Evolutionary conservation across 2,329 filamentous ascomycete species (phyloP).

Genomic region (Laburnicola sp.): DNA sequence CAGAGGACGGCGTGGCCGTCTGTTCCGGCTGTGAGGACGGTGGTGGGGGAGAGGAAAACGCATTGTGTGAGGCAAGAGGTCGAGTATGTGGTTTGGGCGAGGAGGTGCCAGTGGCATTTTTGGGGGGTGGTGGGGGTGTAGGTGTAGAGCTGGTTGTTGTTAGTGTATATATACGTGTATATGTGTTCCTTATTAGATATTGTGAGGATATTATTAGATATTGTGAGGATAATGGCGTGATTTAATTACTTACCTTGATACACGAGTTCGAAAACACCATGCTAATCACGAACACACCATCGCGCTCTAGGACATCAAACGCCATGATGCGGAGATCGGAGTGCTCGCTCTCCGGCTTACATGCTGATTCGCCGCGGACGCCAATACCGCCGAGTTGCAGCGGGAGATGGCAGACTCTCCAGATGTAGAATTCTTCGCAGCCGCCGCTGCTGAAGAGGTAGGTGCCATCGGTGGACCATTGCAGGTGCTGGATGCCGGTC

Average conservation of each 20-base stretch:
- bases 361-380: constrained; percentile 55
- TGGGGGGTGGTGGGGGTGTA: constrained; percentile 33
- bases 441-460: constrained; percentile 86
- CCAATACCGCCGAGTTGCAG: constrained; percentile 53
- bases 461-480: constrained; percentile 68
- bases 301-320: constrained; percentile 62
- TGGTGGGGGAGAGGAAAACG: constrained; percentile 42
- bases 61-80: constrained; percentile 71
- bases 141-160: constrained; percentile 48
- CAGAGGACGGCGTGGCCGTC: constrained; percentile 76
- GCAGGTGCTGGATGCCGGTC: constrained; percentile 78
- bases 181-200: too few species aligned
- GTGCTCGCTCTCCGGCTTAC: constrained; percentile 54
- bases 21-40: constrained; percentile 71
- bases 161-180: too few species aligned
- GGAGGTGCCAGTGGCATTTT: constrained; percentile 46
- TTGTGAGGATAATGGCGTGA: too few species aligned
- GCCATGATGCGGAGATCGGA: constrained; percentile 78
- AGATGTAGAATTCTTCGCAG: constrained; percentile 86
- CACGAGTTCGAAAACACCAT: constrained; percentile 85
- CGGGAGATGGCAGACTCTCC: constrained; percentile 65
- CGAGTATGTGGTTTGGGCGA: constrained; percentile 49
- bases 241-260: constrained; percentile 56
- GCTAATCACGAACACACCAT: constrained; percentile 60
- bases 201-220: too few species aligned